These are phyloP conservation scores for Eucalyptus fibrosa DNA, from an alignment of 345 rosid species.

Conservation along the genomic window DNA sequence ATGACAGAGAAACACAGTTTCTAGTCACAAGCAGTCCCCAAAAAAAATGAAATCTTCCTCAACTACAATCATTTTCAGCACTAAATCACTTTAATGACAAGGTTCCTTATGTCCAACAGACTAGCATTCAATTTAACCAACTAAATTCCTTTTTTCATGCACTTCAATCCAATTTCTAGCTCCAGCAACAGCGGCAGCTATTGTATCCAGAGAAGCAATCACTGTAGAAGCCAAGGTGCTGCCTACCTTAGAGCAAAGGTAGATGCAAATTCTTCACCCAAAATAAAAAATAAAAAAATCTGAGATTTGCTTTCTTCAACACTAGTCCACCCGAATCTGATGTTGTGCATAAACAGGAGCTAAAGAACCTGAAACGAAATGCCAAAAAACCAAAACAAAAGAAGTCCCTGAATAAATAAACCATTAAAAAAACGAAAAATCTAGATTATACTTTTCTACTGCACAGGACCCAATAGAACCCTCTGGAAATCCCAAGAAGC, in stretches of 20 bases:
- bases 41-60: background rate
- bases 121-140: background rate
- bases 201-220: background rate
- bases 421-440: background rate
- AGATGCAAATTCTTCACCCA: background rate
- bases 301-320: background rate
- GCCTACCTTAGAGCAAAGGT: background rate
- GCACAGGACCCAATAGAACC: background rate
- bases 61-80: accelerated
- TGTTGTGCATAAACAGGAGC: background rate
- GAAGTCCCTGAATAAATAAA: background rate
- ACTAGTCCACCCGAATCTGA: background rate
- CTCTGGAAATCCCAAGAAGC: background rate
- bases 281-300: background rate
- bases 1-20: background rate
- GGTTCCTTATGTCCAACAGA: accelerated
- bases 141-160: background rate
- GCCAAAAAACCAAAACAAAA: background rate
- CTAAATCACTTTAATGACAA: background rate
- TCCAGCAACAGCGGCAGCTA: background rate
- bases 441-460: background rate
- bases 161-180: background rate
- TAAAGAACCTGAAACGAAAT: background rate
- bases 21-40: background rate
- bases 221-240: background rate